phyloP scores from a whole-genome alignment of 2,329 filamentous ascomycete genomes.

The Nannizziopsis barbatae region DNA sequence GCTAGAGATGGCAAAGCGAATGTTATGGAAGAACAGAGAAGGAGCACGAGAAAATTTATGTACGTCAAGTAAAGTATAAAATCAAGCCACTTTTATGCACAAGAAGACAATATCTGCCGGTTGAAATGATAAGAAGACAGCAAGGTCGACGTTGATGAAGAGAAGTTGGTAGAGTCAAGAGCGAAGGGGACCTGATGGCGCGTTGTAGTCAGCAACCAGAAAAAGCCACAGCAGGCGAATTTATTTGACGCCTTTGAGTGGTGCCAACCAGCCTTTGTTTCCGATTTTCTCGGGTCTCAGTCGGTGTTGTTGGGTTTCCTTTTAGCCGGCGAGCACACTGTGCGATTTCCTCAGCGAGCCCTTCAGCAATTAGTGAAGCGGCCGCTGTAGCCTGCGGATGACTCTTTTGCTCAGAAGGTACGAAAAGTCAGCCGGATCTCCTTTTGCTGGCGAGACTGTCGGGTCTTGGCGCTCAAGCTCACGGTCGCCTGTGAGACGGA shows the following conservation, averaged over 20 bases:
- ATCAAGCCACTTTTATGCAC: neutral
- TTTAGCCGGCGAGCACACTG: neutral
- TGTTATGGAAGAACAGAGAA: neutral
- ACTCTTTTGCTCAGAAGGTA: neutral
- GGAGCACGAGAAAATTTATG: slow-evolving; percentile 1
- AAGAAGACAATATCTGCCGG: neutral
- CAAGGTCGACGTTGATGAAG: neutral
- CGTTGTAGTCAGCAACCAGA: slow-evolving; percentile 10
- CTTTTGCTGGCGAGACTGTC: neutral
- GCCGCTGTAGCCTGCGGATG: no score
- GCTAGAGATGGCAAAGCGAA: slow-evolving; percentile 4
- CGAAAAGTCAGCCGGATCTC: neutral
- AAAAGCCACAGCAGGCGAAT: neutral
- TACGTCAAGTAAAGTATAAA: neutral
- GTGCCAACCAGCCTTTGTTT: slow-evolving; percentile 10
- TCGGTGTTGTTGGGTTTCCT: neutral
- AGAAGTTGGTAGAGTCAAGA: slow-evolving; percentile 6
- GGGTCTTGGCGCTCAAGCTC: no score
- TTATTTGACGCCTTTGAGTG: neutral
- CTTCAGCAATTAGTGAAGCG: no score
- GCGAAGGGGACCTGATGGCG: slow-evolving; percentile 7
- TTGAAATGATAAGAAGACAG: neutral
- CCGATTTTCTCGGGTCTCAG: neutral
- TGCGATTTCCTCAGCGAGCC: no score
- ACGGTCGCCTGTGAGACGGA: no score